Evolutionary conservation across 192 early-diverging fungal species (phyloP), one percentile per base, ranked within the genome.

Genomic region (Entomortierella parvispora): DNA sequence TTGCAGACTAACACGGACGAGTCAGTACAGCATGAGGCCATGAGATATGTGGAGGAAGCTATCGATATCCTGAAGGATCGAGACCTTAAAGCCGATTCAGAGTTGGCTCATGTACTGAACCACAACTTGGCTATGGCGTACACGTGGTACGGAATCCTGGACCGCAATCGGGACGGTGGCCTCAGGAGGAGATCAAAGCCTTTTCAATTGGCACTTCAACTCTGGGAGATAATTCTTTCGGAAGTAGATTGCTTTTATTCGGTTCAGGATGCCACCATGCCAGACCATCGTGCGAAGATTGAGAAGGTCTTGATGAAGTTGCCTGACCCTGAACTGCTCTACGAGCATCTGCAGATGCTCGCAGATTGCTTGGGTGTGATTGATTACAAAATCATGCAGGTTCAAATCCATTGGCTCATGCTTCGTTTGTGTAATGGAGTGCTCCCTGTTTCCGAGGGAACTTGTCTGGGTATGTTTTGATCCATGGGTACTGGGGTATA

Each of bases 91-190:
- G 22, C 62, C 7, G 87, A 89, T 51, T 25, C 20, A 7, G 59
- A 79, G 15, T 58, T 89, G n/a, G 49, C 67, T 22, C 48, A 69
- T 8, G 83, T 81, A 47, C 80, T 83, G 58, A 66, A 84, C 12
- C 81, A 89, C 67, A 83, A 90, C 43, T 57, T 91, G 31, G 90
- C 90, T 0, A 68, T 83, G 26, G 86, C 90, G 18, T 84, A 88
- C 65, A 83, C 87, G 0, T 86, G 85, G 83, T 63, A 83, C 42
- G 90, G 88, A 0, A 80, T 90, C 22, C 71, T 80, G 26, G 69
- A 48, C 77, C 81, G 63, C 76, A 87, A 22, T 25, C 61, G 20
- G 71, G 71, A 51, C 28, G 60, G 33, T 51, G 80, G 26, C 20
- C 49, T 9, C 57, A 83, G 48, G 25, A 82, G 45, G 5, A 62